Base-by-base conservation (phyloP, 805 yeast genomes). In the Yarrowia phangngaensis region DNA sequence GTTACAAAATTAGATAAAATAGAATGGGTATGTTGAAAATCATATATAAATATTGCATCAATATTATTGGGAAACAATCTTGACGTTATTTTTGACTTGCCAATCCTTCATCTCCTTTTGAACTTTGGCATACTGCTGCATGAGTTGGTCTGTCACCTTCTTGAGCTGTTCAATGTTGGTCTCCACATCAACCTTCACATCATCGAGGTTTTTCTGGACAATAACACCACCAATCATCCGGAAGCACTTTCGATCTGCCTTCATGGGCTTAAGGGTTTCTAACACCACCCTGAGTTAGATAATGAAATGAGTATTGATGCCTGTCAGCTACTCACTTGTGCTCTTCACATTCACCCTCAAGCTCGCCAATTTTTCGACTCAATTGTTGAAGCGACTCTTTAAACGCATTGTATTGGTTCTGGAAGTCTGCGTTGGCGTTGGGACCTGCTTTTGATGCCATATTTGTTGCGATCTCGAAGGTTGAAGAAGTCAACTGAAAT, bases 201-300 rank as follows among this genome's bases (percentile, higher is more conserved):
- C 87, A n/a, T 73, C 80, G 4, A 87, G 92, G 4, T 80, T 73
- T 55, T 84, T 81, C 60, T 88, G 94, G 13, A 89, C 84, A 23
- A 90, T 71, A 3, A 89, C 95, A 8, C 95, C 94, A 19, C 96
- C 97, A 23, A 90, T 76, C 96, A 92, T 87, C 59, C 95, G 79
- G 67, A 79, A 88, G 60, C 97, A 87, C 61, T 81, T 80, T 53
- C 98, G 76, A 34, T 74, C 78, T 2, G 57, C 54, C 17, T 80
- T 79, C 8, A 78, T 69, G 1, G 66, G 68, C 32, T 64, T 54
- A 22, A 84, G 64, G 2, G 90, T 80, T 15, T 71, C 74, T 11
- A 81, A 58, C 1, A 84, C 92, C 13, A 82, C 35, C 17, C 48
- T 41, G 29, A 5, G 35, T 41, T 41, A 41, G 48, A 11, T n/a